Conservation (phyloP, 2,329 filamentous ascomycete genomes). For the Sporothrix brasiliensis region DNA sequence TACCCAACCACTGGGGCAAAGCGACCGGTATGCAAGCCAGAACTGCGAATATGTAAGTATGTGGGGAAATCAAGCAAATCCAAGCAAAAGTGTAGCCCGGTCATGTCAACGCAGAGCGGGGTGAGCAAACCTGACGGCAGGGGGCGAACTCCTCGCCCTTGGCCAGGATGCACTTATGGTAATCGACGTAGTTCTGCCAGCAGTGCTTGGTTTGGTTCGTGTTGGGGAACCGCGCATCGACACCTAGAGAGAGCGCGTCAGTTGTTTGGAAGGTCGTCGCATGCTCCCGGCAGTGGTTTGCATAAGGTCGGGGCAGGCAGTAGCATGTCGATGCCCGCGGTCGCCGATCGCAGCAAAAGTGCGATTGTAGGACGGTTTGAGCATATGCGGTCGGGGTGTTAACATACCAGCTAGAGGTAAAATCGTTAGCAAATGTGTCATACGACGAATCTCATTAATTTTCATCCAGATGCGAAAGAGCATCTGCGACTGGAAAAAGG, state of each 20-base stretch:
- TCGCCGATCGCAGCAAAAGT: too few species aligned
- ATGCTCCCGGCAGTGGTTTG: neutral
- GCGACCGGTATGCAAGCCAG: constrained; percentile 92
- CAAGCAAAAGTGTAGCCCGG: neutral
- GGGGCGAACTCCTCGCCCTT: constrained; percentile 98
- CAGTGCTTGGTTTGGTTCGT: constrained; percentile 99
- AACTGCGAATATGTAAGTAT: constrained; percentile 64
- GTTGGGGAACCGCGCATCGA: constrained; percentile 99
- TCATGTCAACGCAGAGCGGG: neutral
- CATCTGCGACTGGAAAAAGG: neutral
- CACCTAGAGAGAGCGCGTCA: constrained; percentile 62
- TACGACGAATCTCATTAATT: constrained; percentile 32
- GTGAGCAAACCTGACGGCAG: constrained; percentile 79
- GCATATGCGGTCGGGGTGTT: neutral
- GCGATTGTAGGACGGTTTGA: neutral
- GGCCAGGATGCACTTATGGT: constrained; percentile 98
- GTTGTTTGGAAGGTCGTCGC: neutral
- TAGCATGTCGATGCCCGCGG: neutral
- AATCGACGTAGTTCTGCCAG: constrained; percentile 99
- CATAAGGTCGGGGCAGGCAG: neutral
- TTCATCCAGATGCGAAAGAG: constrained; percentile 17
- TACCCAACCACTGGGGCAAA: constrained; percentile 86
- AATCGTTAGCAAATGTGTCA: constrained; percentile 35
- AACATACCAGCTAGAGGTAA: constrained; percentile 35
- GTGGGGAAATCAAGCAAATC: neutral